These are phyloP conservation scores for Zalerion maritima DNA, from an alignment of 495 filamentous ascomycete species.

Conservation along the genomic window DNA sequence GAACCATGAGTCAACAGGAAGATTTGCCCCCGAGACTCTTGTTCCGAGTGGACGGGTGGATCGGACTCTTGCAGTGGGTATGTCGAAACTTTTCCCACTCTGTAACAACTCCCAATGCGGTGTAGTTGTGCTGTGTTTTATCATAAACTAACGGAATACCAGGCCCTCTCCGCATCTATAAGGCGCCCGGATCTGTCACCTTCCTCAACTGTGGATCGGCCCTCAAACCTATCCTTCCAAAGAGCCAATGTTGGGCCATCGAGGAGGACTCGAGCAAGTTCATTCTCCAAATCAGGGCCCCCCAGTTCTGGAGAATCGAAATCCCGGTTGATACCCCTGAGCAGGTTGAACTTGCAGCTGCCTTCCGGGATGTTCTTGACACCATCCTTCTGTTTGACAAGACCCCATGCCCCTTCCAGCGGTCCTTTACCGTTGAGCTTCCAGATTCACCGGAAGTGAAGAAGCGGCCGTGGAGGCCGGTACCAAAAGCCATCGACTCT, in stretches of 20 bases:
- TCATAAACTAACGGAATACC: slow-evolving; percentile 2
- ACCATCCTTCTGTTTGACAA: slow-evolving; percentile 70
- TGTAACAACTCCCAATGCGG: too few species aligned
- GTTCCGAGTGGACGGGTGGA: slow-evolving; percentile 65
- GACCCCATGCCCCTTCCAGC: slow-evolving; percentile 71
- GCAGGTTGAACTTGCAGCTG: slow-evolving; percentile 42
- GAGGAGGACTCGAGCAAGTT: slow-evolving; percentile 67
- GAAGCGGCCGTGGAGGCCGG: slow-evolving; percentile 56
- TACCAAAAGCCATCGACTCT: too few species aligned
- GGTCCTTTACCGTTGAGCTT: slow-evolving; percentile 58
- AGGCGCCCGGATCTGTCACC: slow-evolving; percentile 62
- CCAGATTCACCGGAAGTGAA: slow-evolving; percentile 51
- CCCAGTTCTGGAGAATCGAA: slow-evolving; percentile 82
- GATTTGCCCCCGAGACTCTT: slow-evolving; percentile 48
- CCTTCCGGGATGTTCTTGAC: slow-evolving; percentile 53
- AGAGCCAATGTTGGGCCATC: slow-evolving; percentile 85
- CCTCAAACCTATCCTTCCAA: slow-evolving; percentile 71
- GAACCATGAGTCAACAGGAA: too few species aligned
- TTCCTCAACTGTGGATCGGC: slow-evolving; percentile 73
- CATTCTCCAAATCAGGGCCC: slow-evolving; percentile 60
- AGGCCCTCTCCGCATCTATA: slow-evolving; percentile 70
- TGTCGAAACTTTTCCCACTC: too few species aligned
- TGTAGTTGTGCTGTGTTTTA: too few species aligned
- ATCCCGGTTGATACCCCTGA: slow-evolving; percentile 47
- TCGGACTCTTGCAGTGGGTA: slow-evolving; percentile 66